Evolutionary conservation across 1,139 yeast genomes (phyloP), one percentile per base, ranked within the genome.

Genomic region (Magnusiomyces suaveolens): DNA sequence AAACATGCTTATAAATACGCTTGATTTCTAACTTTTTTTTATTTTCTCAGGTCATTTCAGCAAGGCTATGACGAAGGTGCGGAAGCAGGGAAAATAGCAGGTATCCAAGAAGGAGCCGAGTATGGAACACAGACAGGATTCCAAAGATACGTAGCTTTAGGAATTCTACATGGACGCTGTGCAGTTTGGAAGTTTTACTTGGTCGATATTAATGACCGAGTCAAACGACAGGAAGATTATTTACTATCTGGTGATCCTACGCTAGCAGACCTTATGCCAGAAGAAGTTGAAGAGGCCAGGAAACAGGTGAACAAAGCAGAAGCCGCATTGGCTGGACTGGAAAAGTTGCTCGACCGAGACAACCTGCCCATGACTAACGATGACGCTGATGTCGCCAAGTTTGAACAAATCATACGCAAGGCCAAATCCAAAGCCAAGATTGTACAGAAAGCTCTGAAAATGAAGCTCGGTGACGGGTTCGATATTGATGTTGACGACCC

Each of bases 81-180:
- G 18, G 60, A 62, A 10, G 81, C 74, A 50, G 80, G 81, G 0
- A 73, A 73, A 52, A 63, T 67, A 52, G 83, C 82, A 48, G 90
- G 92, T 50, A 72, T 70, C 53, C 60, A 75, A 1, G 95, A 86
- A 66, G 95, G 95, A 1, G 82, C 81, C 61, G 87, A 84, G 60
- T 84, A 77, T 63, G 95, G 95, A 0, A 75, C 84, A 52, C 94
- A 87, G 63, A 83, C 88, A 0, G 94, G 89, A 0, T 85, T 80
- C 63, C 90, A 84, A 66, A 71, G 90, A 58, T 84, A 77, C 61
- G 63, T 83, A 16, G 68, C 84, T 0, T 66, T 85, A 2, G 95
- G 95, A 0, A 80, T 83, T 54, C 74, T 86, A 3, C 69, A 73
- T 50, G 87, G 87, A 4, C 67, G 85, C 3, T 64, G 79, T 1